A percentile compares a stretch with the other conserved stretches of the same genome.
phyloP scores from a whole-genome alignment of 2,329 filamentous ascomycete species.

The Neofusicoccum parvum region DNA sequence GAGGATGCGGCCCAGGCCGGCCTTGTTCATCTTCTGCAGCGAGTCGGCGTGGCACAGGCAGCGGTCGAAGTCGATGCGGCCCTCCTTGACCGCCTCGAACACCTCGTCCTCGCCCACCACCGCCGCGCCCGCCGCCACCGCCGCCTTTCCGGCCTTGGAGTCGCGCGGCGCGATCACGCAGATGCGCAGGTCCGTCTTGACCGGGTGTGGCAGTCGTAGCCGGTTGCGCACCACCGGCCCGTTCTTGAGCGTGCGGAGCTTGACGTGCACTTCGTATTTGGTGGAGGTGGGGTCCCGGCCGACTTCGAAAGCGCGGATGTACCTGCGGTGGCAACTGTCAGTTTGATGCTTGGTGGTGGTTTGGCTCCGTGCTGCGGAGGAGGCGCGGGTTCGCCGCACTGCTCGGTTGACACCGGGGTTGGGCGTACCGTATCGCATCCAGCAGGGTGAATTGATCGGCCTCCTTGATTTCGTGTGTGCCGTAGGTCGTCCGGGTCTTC shows the following conservation, averaged over 20 bases:
- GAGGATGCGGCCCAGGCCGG: slow-evolving; percentile 75
- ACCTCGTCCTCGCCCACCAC: slow-evolving; percentile 84
- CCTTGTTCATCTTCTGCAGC: slow-evolving; percentile 77
- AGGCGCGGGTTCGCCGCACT: neutral
- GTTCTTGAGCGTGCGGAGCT: slow-evolving; percentile 80
- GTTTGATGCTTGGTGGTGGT: neutral
- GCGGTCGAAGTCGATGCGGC: slow-evolving; percentile 82
- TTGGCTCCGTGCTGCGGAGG: neutral
- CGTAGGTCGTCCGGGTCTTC: slow-evolving; percentile 68
- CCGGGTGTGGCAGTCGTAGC: slow-evolving; percentile 83
- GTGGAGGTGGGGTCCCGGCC: slow-evolving; percentile 70
- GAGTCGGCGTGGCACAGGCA: slow-evolving; percentile 83
- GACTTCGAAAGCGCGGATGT: slow-evolving; percentile 90
- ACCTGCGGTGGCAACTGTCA: slow-evolving; percentile 55
- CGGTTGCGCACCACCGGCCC: slow-evolving; percentile 86
- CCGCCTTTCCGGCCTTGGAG: slow-evolving; percentile 72
- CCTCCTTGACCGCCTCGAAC: slow-evolving; percentile 75
- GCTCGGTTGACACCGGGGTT: neutral
- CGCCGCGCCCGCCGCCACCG: slow-evolving; percentile 75
- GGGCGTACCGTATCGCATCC: slow-evolving; percentile 83
- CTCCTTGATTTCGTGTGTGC: slow-evolving; percentile 63
- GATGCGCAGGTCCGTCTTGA: slow-evolving; percentile 85
- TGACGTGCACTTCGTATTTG: slow-evolving; percentile 90
- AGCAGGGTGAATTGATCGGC: slow-evolving; percentile 77
- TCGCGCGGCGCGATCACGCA: slow-evolving; percentile 89